Conservation (phyloP, 169 alveolate species). For the Sarcocystis neurona region DNA sequence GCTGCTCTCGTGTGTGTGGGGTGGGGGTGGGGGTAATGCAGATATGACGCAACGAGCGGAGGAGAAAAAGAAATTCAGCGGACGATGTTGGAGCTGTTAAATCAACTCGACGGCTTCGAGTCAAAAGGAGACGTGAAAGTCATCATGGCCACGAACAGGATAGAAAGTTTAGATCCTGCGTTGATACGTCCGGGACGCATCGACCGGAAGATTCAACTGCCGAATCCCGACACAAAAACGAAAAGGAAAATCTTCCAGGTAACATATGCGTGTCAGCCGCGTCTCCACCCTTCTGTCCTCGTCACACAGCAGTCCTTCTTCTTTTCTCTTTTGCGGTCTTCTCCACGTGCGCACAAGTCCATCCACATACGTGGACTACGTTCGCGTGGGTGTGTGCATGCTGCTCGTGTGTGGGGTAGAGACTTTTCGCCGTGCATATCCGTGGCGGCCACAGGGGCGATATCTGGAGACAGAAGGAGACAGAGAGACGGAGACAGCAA, state of each 20-base stretch:
- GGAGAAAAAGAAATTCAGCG: constrained; percentile 99
- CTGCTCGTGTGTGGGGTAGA: too few species aligned
- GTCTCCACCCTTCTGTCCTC: too few species aligned
- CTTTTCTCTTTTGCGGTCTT: too few species aligned
- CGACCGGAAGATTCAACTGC: constrained; percentile 99
- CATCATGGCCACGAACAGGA: constrained; percentile 97
- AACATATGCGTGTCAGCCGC: not conserved
- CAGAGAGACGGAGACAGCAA: not conserved
- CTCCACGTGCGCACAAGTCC: too few species aligned
- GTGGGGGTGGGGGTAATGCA: too few species aligned
- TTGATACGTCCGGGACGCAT: constrained; percentile 99
- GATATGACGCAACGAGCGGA: constrained; percentile 96
- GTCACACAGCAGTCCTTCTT: too few species aligned
- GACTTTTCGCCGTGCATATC: too few species aligned
- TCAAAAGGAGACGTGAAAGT: constrained; percentile 97
- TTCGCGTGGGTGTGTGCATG: too few species aligned
- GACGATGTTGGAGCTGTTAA: constrained; percentile 96
- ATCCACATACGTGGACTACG: too few species aligned
- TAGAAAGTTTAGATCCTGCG: constrained; percentile 99
- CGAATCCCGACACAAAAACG: constrained; percentile 91
- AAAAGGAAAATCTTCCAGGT: constrained; percentile 77
- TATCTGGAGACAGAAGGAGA: not conserved
- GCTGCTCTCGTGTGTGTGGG: too few species aligned
- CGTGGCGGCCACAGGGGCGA: too few species aligned
- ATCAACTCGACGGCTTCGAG: constrained; percentile 99